Conservation (phyloP, 108 stramenopile genomes). For the Skeletonema grethae region DNA sequence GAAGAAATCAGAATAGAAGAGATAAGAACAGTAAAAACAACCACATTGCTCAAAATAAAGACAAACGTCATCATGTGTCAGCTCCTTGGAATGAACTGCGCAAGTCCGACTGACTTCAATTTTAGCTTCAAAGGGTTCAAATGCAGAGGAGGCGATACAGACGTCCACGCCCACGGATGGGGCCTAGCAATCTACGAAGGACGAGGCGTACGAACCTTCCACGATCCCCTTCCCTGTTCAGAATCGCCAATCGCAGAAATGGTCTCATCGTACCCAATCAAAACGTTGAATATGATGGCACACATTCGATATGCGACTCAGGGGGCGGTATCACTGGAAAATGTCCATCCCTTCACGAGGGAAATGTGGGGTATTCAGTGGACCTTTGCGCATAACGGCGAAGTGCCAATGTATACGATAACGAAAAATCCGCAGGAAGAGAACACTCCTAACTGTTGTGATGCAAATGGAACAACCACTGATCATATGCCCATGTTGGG, state of each 20-base stretch:
- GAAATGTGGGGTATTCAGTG: constrained; percentile 88
- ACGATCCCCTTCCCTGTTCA: constrained; percentile 69
- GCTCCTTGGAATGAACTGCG: constrained; percentile 81
- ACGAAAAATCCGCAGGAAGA: constrained; percentile 30
- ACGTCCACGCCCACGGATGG: constrained; percentile 86
- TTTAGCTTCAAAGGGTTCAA: constrained; percentile 79
- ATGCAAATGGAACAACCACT: not conserved
- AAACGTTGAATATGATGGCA: constrained; percentile 84
- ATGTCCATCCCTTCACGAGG: constrained; percentile 91
- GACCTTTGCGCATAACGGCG: constrained; percentile 92
- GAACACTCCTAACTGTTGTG: constrained; percentile 10
- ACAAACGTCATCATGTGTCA: not conserved
- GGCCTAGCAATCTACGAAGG: constrained; percentile 88
- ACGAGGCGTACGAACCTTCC: constrained; percentile 73
- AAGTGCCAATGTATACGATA: constrained; percentile 71
- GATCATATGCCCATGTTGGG: constrained; percentile 37
- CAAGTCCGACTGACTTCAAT: constrained; percentile 74
- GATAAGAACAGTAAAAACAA: too few species aligned
- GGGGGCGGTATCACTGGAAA: constrained; percentile 75
- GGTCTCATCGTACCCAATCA: constrained; percentile 77
- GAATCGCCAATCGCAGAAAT: constrained; percentile 77
- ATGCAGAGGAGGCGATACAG: constrained; percentile 80
- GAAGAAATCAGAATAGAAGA: too few species aligned
- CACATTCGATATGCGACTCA: constrained; percentile 92
- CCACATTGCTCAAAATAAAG: not conserved